Base-by-base conservation (phyloP, 176 grass and related monocot species). In the Bolboschoenus planiculmis region DNA sequence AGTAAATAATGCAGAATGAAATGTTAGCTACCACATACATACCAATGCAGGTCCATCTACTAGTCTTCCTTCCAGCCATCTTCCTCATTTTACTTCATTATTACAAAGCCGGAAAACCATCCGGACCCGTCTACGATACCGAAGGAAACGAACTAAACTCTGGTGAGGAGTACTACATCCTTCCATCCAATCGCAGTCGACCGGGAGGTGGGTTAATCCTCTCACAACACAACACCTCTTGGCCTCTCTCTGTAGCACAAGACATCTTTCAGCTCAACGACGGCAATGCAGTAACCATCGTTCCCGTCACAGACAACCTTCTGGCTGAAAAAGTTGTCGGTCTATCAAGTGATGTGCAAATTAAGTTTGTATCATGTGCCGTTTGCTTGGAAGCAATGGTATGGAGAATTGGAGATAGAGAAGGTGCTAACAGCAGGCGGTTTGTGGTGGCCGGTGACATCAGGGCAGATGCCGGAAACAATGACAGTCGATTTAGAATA, bases 351-450 rank as follows among this genome's bases (percentile, higher is more conserved):
- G 30, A 33, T 5, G 43, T 67, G 11, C 24, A 29, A 6, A 67
- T 83, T 4, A 57, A 83, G 51, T 67, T 61, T 67, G 80, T 44
- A 46, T 35, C 56, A 27, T 67, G 80, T 57, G 33, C 50, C n/a
- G 8, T 13, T 79, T 79, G 27, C n/a, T 33, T 79, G 30, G 50
- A 79, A 26, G 18, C 76, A 20, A 36, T 34, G 33, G 27, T 35
- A 37, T 79, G 76, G 76, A 79, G 10, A 79, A 79, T 79, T 79
- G 44, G 76, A 35, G 44, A 79, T 57, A 31, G 23, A 0, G 50
- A 79, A 34, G 76, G 76, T 20, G 48, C 30, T 55, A 8, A 10
- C 8, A 29, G 76, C 10, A 55, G 76, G 30, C 50, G 31, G 10
- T 33, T 57, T 36, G 33, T 79, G 30, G 15, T 79, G 7, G 33